These are phyloP conservation scores for Dictyophora rubrovolvata DNA, from an alignment of 768 basidiomycete genomes.

Conservation along the genomic window DNA sequence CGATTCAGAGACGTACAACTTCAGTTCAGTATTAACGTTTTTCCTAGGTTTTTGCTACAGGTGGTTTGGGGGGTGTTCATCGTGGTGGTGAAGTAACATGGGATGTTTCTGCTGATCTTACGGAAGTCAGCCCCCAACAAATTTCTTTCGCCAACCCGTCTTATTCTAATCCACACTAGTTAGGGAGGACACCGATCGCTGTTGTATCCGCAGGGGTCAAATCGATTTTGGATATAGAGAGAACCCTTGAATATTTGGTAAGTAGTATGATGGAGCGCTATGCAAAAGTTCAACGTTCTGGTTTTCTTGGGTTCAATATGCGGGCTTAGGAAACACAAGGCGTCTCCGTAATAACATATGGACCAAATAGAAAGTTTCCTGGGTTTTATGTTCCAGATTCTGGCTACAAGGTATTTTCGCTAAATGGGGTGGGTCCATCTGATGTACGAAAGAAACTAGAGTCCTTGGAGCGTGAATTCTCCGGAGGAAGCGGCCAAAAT, in stretches of 20 bases:
- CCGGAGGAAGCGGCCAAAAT: conserved; percentile 62
- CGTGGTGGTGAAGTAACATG: conserved; percentile 60
- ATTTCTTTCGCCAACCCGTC: not conserved
- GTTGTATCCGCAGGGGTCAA: conserved; percentile 92
- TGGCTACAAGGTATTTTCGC: conserved; percentile 53
- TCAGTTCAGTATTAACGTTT: not conserved
- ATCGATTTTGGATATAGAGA: conserved; percentile 89
- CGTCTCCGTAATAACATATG: conserved; percentile 80
- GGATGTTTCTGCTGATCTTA: conserved; percentile 13
- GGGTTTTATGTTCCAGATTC: conserved; percentile 86
- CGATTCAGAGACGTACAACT: conserved; percentile 10
- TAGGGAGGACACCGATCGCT: conserved; percentile 82
- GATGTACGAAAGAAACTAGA: conserved; percentile 30
- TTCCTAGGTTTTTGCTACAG: conserved; percentile 75
- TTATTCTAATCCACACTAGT: conserved; percentile 30
- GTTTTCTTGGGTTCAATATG: not conserved
- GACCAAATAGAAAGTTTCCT: conserved; percentile 71
- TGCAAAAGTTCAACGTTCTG: not conserved
- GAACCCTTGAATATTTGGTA: conserved; percentile 75
- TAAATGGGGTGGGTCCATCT: not conserved
- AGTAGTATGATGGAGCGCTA: conserved; percentile 12
- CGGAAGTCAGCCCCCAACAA: not conserved
- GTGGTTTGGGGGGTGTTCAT: conserved; percentile 84
- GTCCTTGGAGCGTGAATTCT: conserved; percentile 65
- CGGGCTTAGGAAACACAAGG: conserved; percentile 81